phyloP scores from a whole-genome alignment of 257 asterid species.

The Salvia miltiorrhiza region DNA sequence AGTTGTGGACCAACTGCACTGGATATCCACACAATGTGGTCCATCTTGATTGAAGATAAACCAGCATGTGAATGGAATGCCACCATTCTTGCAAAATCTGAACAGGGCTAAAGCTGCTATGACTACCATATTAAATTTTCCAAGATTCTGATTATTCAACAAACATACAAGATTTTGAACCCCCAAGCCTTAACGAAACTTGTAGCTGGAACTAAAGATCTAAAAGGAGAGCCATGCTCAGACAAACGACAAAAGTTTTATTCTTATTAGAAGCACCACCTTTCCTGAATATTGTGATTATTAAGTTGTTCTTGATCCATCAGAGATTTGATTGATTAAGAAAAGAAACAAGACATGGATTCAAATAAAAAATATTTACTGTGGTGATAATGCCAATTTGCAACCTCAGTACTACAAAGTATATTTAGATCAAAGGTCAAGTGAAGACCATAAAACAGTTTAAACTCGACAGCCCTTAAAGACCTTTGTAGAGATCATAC shows the following conservation, averaged over 20 bases:
- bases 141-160: neutral
- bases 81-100: neutral
- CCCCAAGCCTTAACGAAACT: neutral
- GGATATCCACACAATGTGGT: conserved; percentile 46
- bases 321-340: neutral
- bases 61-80: conserved; percentile 22
- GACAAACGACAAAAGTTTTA: neutral
- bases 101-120: neutral
- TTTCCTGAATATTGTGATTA: neutral
- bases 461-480: too few species aligned
- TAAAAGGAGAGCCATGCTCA: neutral
- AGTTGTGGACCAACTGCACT: conserved; percentile 49
- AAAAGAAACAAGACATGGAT: neutral
- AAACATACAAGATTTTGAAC: conserved; percentile 3
- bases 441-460: neutral
- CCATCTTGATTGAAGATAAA: conserved; percentile 33
- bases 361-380: too few species aligned
- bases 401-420: too few species aligned
- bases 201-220: neutral
- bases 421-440: too few species aligned
- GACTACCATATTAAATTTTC: conserved; percentile 7
- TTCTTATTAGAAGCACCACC: neutral
- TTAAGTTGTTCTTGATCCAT: neutral
- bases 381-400: too few species aligned
- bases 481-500: too few species aligned